A percentile compares a stretch with the other conserved stretches of the same genome.
These are phyloP conservation scores for Cryphonectria radicalis DNA, from an alignment of 2,329 filamentous ascomycete species.

Conservation along the genomic window DNA sequence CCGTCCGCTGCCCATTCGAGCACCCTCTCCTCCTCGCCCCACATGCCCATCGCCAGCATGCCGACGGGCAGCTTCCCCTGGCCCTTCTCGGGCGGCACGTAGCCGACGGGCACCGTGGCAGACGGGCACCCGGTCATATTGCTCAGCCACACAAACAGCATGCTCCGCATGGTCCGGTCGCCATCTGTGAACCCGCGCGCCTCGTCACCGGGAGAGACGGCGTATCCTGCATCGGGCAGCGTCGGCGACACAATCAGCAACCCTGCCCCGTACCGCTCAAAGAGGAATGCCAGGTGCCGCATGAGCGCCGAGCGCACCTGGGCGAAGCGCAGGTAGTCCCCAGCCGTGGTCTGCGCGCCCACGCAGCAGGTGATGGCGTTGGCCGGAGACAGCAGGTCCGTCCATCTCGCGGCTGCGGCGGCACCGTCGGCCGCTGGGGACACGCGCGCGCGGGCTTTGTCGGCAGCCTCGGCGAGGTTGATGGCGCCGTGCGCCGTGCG, in stretches of 20 bases:
- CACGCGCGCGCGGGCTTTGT: constrained; percentile 43
- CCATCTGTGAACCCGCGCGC: constrained; percentile 76
- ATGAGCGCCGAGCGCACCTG: constrained; percentile 77
- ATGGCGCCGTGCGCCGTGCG: constrained; percentile 78
- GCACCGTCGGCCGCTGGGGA: constrained; percentile 41
- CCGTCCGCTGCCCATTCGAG: constrained; percentile 62
- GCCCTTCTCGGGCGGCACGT: constrained; percentile 59
- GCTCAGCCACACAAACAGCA: constrained; percentile 85
- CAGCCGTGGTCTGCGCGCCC: constrained; percentile 64
- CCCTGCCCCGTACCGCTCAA: constrained; percentile 66
- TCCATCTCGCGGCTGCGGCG: constrained; percentile 51
- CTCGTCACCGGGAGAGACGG: constrained; percentile 60
- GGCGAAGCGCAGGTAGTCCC: constrained; percentile 74
- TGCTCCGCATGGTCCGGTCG: constrained; percentile 73
- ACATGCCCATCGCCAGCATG: constrained; percentile 67
- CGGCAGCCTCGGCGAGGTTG: constrained; percentile 73
- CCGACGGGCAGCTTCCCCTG: constrained; percentile 64
- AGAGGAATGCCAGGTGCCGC: constrained; percentile 76
- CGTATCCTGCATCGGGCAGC: constrained; percentile 76
- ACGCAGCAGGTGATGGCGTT: constrained; percentile 74
- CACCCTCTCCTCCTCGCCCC: constrained; percentile 68
- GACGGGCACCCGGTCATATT: constrained; percentile 82
- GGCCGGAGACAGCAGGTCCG: constrained; percentile 62
- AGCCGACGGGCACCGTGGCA: constrained; percentile 76
- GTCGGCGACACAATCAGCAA: constrained; percentile 81